A percentile compares a stretch with the other conserved stretches of the same genome.
phyloP scores from a whole-genome alignment of 305 asterid genomes.

The Solanum hybrid region DNA sequence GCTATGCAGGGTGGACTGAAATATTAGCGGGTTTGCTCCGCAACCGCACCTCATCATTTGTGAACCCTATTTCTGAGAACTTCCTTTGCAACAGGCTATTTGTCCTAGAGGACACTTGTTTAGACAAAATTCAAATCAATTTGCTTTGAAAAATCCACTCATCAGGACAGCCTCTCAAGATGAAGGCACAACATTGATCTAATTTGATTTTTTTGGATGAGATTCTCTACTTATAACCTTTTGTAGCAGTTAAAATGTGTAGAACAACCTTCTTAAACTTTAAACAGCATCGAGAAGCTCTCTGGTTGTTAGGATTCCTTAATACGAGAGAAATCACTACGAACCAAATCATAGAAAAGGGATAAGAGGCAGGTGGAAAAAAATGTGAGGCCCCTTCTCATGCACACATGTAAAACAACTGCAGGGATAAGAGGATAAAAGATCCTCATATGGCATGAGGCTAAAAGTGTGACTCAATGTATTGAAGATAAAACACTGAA shows the following conservation, averaged over 20 bases:
- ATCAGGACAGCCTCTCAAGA: not conserved
- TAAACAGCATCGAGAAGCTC: not conserved
- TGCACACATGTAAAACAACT: not conserved
- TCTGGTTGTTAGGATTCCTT: not conserved
- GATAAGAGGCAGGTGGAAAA: not conserved
- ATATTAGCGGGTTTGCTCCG: not conserved
- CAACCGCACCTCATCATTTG: not conserved
- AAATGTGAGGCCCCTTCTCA: not conserved
- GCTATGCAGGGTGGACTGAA: not conserved
- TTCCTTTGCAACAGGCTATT: not conserved
- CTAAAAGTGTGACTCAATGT: not conserved
- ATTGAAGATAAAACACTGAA: not conserved
- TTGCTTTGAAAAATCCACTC: not conserved
- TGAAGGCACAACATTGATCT: not conserved
- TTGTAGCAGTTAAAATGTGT: not conserved
- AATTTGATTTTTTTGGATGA: not conserved
- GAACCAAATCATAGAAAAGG: not conserved
- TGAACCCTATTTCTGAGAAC: not conserved
- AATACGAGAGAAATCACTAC: not conserved
- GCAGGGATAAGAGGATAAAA: not conserved
- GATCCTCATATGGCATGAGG: not conserved
- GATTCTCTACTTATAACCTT: not conserved
- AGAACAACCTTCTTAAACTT: not conserved
- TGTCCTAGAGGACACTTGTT: not conserved
- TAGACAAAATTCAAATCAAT: not conserved